Percentiles rank a stretch among this genome's conserved stretches.
Conservation (phyloP, 148 eudicot genomes). For the Rhododendron vialii region DNA sequence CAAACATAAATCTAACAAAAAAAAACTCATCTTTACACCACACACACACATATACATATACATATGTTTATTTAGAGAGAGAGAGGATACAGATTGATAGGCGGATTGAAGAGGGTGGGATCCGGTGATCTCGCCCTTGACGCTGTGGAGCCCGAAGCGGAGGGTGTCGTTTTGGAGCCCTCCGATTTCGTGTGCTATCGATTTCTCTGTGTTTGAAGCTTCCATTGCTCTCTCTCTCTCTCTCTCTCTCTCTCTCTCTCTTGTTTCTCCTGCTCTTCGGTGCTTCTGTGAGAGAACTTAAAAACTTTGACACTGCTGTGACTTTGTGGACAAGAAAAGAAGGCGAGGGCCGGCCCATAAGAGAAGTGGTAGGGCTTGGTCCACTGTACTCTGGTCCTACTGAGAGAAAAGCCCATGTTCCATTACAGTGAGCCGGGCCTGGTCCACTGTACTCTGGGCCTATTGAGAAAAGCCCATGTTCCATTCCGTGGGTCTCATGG, state of each 20-base stretch:
- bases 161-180: constrained; percentile 60
- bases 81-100: constrained; percentile 39
- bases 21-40: neutral
- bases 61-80: neutral
- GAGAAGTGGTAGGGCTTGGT: neutral
- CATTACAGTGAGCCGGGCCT: neutral
- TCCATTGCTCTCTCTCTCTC: constrained; percentile 34
- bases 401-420: too few relatives aligned
- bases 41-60: neutral
- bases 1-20: neutral
- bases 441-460: neutral
- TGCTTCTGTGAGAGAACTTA: neutral
- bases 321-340: constrained; percentile 7
- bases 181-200: constrained; percentile 67
- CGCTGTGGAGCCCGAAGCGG: constrained; percentile 76
- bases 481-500: neutral
- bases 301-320: neutral
- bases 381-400: neutral
- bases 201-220: constrained; percentile 40
- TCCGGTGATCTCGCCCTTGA: constrained; percentile 72
- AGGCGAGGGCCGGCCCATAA: neutral
- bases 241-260: neutral
- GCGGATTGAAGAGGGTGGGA: constrained; percentile 80
- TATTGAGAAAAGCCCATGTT: too few relatives aligned
- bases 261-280: neutral